These are phyloP conservation scores for Fraxinus dipetala DNA, from an alignment of 305 asterid species.

Conservation along the genomic window DNA sequence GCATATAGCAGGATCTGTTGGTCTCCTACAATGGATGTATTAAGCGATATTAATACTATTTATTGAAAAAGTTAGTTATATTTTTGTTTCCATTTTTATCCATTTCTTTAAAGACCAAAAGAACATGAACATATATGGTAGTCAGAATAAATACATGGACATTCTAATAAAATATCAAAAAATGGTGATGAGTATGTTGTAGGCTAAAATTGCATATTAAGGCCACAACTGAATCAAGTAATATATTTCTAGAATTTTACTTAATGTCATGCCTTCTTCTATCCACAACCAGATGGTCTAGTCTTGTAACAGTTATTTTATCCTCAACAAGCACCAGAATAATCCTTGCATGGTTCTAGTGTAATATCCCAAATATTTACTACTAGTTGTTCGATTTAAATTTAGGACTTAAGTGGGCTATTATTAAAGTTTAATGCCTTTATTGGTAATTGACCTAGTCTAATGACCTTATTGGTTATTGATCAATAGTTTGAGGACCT, in stretches of 20 bases:
- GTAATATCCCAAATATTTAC: too few species aligned
- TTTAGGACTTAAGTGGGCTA: too few species aligned
- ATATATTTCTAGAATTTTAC: not conserved
- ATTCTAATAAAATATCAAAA: not conserved
- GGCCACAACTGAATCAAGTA: not conserved
- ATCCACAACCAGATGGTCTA: not conserved
- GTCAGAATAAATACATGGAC: not conserved
- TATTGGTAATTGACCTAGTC: too few species aligned
- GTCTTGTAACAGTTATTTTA: not conserved
- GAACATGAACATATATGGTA: not conserved
- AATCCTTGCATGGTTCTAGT: not conserved
- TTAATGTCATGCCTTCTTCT: not conserved
- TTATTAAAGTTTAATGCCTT: too few species aligned
- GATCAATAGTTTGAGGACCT: too few species aligned
- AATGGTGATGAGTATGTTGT: not conserved
- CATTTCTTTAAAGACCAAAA: not conserved
- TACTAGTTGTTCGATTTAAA: too few species aligned
- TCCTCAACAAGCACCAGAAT: not conserved
- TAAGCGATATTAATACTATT: not conserved
- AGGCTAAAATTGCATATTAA: not conserved
- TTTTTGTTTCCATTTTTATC: not conserved
- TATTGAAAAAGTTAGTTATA: not conserved
- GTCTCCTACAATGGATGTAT: not conserved
- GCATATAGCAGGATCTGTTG: not conserved
- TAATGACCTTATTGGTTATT: too few species aligned